A percentile compares a stretch with the other conserved stretches of the same genome.
phyloP scores from a whole-genome alignment of 2,329 filamentous ascomycete species.

The Diaporthe citri region DNA sequence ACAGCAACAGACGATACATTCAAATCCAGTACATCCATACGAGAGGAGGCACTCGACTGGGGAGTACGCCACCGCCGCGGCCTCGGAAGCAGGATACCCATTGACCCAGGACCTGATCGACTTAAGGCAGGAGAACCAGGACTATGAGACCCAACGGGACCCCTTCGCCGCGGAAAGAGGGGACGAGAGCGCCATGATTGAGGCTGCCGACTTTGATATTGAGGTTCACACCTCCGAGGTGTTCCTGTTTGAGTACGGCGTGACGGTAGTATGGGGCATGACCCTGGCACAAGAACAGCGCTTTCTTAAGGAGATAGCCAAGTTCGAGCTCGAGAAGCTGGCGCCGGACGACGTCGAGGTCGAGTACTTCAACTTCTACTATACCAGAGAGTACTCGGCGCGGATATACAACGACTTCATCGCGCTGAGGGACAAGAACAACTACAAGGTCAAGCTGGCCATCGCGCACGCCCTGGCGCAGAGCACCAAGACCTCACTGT shows the following conservation, averaged over 20 bases:
- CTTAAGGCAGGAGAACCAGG: constrained; percentile 59
- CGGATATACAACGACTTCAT: constrained; percentile 99
- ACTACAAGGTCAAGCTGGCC: constrained; percentile 98
- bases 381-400: constrained; percentile 96
- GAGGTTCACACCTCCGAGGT: constrained; percentile 92
- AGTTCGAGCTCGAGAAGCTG: constrained; percentile 93
- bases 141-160: constrained; percentile 52
- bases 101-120: constrained; percentile 74
- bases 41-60: constrained; percentile 84
- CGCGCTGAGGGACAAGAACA: constrained; percentile 90
- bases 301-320: constrained; percentile 93
- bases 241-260: constrained; percentile 97
- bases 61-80: constrained; percentile 51
- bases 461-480: constrained; percentile 97
- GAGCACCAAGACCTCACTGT: constrained; percentile 96
- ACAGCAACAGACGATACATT: constrained; percentile 48
- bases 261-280: constrained; percentile 99
- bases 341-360: constrained; percentile 90
- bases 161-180: constrained; percentile 43
- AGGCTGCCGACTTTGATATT: constrained; percentile 81
- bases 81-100: constrained; percentile 57
- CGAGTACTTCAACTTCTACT: constrained; percentile 99
- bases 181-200: constrained; percentile 51
- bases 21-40: constrained; percentile 58
- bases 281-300: constrained; percentile 87